These are phyloP conservation scores for Gigaspora rosea DNA, from an alignment of 192 early-diverging fungal species.

Conservation along the genomic window DNA sequence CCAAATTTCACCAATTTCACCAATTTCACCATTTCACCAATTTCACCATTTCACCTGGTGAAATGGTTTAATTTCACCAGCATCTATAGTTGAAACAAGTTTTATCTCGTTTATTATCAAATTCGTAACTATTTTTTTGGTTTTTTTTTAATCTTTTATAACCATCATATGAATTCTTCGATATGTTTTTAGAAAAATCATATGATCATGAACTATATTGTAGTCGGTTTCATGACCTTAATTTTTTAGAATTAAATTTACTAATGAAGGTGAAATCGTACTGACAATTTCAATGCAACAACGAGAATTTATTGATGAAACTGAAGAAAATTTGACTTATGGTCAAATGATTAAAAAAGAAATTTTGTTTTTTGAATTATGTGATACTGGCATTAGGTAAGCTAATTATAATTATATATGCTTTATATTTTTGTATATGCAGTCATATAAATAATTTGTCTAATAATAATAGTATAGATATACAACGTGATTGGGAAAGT, in stretches of 20 bases:
- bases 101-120: conserved; percentile 53
- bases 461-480: conserved; percentile 61
- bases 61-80: too few relatives aligned
- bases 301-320: neutral
- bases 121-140: conserved; percentile 37
- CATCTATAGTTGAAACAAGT: too few relatives aligned
- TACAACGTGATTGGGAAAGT: conserved; percentile 65
- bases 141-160: neutral
- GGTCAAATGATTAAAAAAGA: conserved; percentile 17
- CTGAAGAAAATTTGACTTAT: neutral
- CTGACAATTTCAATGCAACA: conserved; percentile 18
- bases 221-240: neutral
- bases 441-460: neutral
- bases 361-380: conserved; percentile 57
- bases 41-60: too few relatives aligned
- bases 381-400: conserved; percentile 71
- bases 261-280: conserved; percentile 40
- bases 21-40: too few relatives aligned
- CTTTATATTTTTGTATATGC: neutral
- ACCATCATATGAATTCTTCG: neutral
- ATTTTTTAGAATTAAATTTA: conserved; percentile 47
- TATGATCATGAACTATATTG: too few relatives aligned
- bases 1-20: too few relatives aligned
- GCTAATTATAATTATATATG: neutral
- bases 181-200: too few relatives aligned